Base-by-base conservation (phyloP, 2,329 filamentous ascomycete genomes). In the Monilinia fructicola region DNA sequence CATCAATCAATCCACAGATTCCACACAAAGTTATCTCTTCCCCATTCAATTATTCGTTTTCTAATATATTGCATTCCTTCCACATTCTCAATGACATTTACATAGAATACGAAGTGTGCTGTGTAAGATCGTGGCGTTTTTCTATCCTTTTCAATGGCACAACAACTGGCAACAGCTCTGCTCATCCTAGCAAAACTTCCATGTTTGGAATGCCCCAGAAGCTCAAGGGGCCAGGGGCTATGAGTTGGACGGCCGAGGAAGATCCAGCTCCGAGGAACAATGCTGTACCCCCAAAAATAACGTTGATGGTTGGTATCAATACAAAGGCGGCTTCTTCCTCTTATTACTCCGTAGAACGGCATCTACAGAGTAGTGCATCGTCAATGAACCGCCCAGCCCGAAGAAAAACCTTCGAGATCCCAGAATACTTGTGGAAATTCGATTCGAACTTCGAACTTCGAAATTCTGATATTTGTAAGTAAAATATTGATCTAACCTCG, bases 91-190 rank as follows among this genome's bases (percentile, higher is more conserved):
- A 18, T 21, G 18, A 31, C 16, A 50, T 38, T 38, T 16, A 12
- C 16, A 26, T 23, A 35, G 38, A 21, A 58, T 48, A 48, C 42
- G 28, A 48, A 48, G n/a, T 38, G 5, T 35, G 9, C 31, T 35
- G 31, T 35, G 56, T 48, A 60, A 60, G 56, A 38, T 60, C 6
- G 28, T 60, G 56, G 56, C 56, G 28, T 23, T 60, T 59, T 35
- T 21, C 42, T 38, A 11, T 60, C 21, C 28, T 48, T 59, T 44
- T n/a, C 12, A 31, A 18, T 28, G 31, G 31, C 31, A 35, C 31
- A 35, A 7, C 31, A 35, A 11, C 38, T 1, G 5, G 9, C 31
- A 35, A 7, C 31, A 35, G 38, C 38, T 1, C 38, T 40, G 38
- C 38, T 40, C 38, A 40, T 14, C 31, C 31, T 35, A 35, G 31